Evolutionary conservation across 257 asterid genomes (phyloP).

Genomic region (Thymus quinquecostatus): DNA sequence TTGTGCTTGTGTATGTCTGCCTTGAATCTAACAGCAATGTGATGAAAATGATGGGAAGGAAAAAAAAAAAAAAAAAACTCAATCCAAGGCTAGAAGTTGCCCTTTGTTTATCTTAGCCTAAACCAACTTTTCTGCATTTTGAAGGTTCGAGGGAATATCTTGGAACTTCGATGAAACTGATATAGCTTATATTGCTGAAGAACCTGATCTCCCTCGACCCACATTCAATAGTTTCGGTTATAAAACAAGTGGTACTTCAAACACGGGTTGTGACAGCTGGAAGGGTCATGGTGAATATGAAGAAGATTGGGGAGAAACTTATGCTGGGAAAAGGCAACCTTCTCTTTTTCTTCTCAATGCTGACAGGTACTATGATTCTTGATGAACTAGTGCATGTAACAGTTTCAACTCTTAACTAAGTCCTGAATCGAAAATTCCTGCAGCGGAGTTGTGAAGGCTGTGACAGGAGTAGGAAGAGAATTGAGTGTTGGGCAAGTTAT

Average conservation of each 20-base stretch:
- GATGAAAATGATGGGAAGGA: too few species aligned
- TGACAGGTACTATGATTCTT: slow-evolving; percentile 46
- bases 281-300: slow-evolving; percentile 89
- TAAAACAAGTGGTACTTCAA: slow-evolving; percentile 47
- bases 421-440: slow-evolving; percentile 33
- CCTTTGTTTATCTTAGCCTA: too few species aligned
- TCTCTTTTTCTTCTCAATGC: slow-evolving; percentile 71
- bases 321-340: slow-evolving; percentile 82
- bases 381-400: background rate
- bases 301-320: slow-evolving; percentile 97
- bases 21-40: background rate
- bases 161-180: slow-evolving; percentile 82
- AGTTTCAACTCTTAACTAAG: slow-evolving; percentile 1
- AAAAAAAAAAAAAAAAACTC: too few species aligned
- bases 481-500: slow-evolving; percentile 88
- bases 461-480: slow-evolving; percentile 57
- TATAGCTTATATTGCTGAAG: slow-evolving; percentile 89
- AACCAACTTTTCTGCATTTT: too few species aligned
- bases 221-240: slow-evolving; percentile 60
- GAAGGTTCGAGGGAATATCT: slow-evolving; percentile 93
- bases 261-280: slow-evolving; percentile 77
- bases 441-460: slow-evolving; percentile 76
- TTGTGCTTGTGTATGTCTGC: background rate
- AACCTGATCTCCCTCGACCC: slow-evolving; percentile 63
- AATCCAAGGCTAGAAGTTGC: too few species aligned